phyloP scores from a whole-genome alignment of 768 basidiomycete genomes.

The Leccinum variicolor region DNA sequence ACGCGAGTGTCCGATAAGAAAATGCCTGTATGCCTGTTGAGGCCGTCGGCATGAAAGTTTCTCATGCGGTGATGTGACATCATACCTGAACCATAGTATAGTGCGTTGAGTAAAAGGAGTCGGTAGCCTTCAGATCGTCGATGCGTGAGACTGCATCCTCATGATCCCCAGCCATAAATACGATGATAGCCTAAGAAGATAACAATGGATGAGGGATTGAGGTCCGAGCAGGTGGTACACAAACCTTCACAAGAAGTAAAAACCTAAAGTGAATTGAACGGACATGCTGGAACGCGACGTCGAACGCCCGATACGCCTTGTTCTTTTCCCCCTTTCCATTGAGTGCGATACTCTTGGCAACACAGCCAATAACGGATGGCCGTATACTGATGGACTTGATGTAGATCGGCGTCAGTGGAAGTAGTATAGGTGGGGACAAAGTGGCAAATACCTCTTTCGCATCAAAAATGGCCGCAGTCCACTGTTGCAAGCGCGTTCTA shows the following conservation, averaged over 20 bases:
- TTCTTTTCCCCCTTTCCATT: not conserved
- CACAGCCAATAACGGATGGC: not conserved
- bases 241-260: not conserved
- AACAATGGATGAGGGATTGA: not conserved
- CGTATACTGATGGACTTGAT: not conserved
- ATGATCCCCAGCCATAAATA: not conserved
- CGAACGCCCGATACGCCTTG: not conserved
- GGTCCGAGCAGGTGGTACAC: not conserved
- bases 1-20: not conserved
- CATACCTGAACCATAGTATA: not conserved
- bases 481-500: not conserved
- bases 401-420: not conserved
- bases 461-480: not conserved
- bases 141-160: not conserved
- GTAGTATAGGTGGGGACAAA: not conserved
- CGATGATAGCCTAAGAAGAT: not conserved
- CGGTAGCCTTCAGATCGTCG: not conserved
- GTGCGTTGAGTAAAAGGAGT: not conserved
- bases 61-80: not conserved
- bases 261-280: not conserved
- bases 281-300: not conserved
- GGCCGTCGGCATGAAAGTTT: not conserved
- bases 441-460: not conserved
- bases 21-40: not conserved
- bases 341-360: not conserved